Conservation (phyloP, 495 filamentous ascomycete genomes). For the Tuber borchii region DNA sequence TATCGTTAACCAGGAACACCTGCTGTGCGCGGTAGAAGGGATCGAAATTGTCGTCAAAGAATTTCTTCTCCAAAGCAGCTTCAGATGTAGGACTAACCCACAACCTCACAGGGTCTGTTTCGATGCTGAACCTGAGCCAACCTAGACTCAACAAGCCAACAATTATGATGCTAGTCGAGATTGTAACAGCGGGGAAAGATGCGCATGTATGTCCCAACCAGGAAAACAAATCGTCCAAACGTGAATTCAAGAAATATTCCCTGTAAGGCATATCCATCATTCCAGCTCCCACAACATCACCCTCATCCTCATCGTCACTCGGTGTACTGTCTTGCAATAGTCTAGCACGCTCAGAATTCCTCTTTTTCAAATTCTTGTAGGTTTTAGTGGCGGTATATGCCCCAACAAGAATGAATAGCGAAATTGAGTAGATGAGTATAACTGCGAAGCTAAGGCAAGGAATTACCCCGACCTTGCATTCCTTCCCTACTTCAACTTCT, state of each 20-base stretch:
- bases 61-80: constrained; percentile 85
- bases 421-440: constrained; percentile 72
- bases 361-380: constrained; percentile 62
- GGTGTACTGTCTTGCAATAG: constrained; percentile 76
- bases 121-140: constrained; percentile 77
- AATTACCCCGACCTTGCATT: constrained; percentile 75
- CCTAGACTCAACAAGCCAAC: constrained; percentile 73
- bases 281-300: constrained; percentile 65
- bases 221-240: constrained; percentile 71
- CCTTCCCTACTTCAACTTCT: constrained; percentile 56
- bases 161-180: constrained; percentile 59
- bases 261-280: constrained; percentile 64
- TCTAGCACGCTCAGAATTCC: constrained; percentile 69
- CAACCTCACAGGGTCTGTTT: constrained; percentile 79
- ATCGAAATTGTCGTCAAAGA: constrained; percentile 91
- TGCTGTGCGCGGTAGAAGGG: constrained; percentile 94
- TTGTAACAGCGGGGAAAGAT: constrained; percentile 76
- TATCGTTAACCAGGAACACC: constrained; percentile 88
- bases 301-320: constrained; percentile 83
- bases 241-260: constrained; percentile 69
- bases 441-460: constrained; percentile 90
- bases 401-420: constrained; percentile 59
- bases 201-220: constrained; percentile 76
- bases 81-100: constrained; percentile 93
- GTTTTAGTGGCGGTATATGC: constrained; percentile 66